These are phyloP conservation scores for Cutaneotrichosporon spelunceum DNA, from an alignment of 1,284 basidiomycete genomes.

Conservation along the genomic window DNA sequence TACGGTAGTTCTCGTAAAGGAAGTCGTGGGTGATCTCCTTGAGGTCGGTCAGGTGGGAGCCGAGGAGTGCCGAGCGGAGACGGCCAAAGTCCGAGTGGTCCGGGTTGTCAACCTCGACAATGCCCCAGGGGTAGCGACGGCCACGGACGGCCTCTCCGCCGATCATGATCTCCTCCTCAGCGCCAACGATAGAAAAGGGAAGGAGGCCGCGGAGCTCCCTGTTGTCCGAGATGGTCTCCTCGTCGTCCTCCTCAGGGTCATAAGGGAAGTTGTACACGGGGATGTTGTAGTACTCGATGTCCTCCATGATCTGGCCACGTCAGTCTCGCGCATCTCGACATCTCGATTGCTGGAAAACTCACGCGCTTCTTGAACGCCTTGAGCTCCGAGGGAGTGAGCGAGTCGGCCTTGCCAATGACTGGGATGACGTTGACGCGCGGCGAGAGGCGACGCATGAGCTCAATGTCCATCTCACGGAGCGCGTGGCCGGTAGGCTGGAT, in stretches of 20 bases:
- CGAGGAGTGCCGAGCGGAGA: conserved; percentile 84
- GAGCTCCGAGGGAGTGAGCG: conserved; percentile 85
- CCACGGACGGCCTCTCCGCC: conserved; percentile 88
- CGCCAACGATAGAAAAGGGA: conserved; percentile 96
- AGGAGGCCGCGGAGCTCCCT: conserved; percentile 84
- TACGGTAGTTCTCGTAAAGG: conserved; percentile 68
- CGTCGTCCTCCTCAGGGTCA: conserved; percentile 97
- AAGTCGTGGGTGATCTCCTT: conserved; percentile 93
- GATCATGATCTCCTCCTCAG: conserved; percentile 92
- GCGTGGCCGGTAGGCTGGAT: conserved; percentile 89
- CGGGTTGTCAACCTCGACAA: conserved; percentile 97
- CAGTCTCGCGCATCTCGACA: background rate
- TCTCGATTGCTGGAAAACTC: conserved; percentile 42
- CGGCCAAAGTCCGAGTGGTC: conserved; percentile 96
- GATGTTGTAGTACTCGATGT: conserved; percentile 97
- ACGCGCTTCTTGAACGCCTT: conserved; percentile 95
- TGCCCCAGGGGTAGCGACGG: conserved; percentile 93
- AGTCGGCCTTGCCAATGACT: conserved; percentile 96
- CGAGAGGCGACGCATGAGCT: conserved; percentile 92
- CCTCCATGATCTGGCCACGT: conserved; percentile 82
- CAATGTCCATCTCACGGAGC: conserved; percentile 98
- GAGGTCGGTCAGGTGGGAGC: conserved; percentile 90
- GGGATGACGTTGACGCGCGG: conserved; percentile 99
- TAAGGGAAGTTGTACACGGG: conserved; percentile 99
- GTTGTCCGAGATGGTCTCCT: conserved; percentile 98